Conservation (phyloP, 805 yeast species). For the Danielozyma ontarioensis region DNA sequence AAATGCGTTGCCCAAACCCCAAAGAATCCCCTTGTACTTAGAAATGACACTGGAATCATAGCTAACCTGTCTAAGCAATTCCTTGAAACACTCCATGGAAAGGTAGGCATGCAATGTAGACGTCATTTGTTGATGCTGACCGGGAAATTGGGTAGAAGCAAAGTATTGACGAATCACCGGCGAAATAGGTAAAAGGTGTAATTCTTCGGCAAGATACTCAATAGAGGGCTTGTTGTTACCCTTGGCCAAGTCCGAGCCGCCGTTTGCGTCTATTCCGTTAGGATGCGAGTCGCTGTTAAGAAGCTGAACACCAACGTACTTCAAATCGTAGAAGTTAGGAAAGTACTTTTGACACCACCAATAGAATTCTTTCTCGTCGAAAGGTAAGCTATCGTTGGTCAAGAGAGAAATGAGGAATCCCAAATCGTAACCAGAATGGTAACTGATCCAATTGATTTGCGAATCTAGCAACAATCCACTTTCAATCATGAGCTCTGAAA, state of each 20-base stretch:
- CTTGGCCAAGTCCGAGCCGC: conserved; percentile 7
- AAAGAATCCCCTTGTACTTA: conserved; percentile 45
- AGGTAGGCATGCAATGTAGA: conserved; percentile 58
- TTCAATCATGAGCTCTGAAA: conserved; percentile 79
- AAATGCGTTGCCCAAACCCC: conserved; percentile 41
- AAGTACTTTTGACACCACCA: conserved; percentile 67
- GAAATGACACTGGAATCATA: conserved; percentile 16
- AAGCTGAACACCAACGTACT: conserved; percentile 41
- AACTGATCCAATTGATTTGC: conserved; percentile 80
- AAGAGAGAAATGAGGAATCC: conserved; percentile 81
- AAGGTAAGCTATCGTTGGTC: conserved; percentile 73
- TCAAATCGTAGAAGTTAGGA: conserved; percentile 82
- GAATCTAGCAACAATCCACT: conserved; percentile 78
- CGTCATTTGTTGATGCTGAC: conserved; percentile 33
- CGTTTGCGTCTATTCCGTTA: no score
- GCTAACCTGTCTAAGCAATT: conserved; percentile 33
- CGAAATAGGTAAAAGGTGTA: conserved; percentile 56
- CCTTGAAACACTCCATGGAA: conserved; percentile 62
- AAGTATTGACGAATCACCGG: conserved; percentile 41
- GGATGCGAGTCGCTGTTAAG: no score
- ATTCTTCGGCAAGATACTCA: conserved; percentile 65
- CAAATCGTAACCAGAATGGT: conserved; percentile 90
- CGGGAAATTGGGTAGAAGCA: conserved; percentile 17
- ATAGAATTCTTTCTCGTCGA: conserved; percentile 71
- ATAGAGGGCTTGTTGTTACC: conserved; percentile 40